Evolutionary conservation across 2,329 filamentous ascomycete species (phyloP), one percentile per base, ranked within the genome.

Genomic region (Aspergillus caelatus): DNA sequence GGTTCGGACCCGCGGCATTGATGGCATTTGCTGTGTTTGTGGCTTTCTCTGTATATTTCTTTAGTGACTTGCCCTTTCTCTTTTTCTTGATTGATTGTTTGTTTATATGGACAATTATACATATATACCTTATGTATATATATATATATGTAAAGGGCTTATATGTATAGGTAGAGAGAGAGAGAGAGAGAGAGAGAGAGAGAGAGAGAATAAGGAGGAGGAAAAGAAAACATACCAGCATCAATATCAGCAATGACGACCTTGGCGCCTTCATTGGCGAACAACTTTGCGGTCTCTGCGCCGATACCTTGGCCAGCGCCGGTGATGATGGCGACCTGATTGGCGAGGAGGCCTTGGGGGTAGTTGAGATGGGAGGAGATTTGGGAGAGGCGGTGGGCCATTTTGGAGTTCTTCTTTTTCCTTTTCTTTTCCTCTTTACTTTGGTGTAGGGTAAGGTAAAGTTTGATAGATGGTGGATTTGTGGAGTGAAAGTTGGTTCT

Each of bases 241-340:
- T 96, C 93, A 65, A 96, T 92, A 79, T 96, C 93, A 28, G 91
- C 89, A 53, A 96, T 83, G 12, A 96, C 83, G 0, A 96, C 92
- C 75, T 90, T 93, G 19, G 93, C 92, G 28, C 93, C 93, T 78
- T 97, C 92, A 64, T 93, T 94, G 14, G 92, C 92, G 72, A 96
- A 96, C 3, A 96, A 80, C 11, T 89, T 85, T 9, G 93, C 93
- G 36, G 90, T 85, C 80, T 96, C 93, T 32, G 92, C 93, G 28
- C 93, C 93, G 75, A 96, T 96, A 64, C 93, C 93, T 77, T 96
- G 92, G 10, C 91, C 92, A 21, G 89, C 88, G 52, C 93, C 92
- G 2, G 93, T 97, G 76, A 96, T 90, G 77, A 97, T 96, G 72
- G 93, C 93, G 19, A 91, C 88, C 76, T 96, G 92, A 58, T 90